Percentiles rank a stretch among this genome's conserved stretches.
These are phyloP conservation scores for Neurospora tetrasperma DNA, from an alignment of 495 filamentous ascomycete species.

Conservation along the genomic window DNA sequence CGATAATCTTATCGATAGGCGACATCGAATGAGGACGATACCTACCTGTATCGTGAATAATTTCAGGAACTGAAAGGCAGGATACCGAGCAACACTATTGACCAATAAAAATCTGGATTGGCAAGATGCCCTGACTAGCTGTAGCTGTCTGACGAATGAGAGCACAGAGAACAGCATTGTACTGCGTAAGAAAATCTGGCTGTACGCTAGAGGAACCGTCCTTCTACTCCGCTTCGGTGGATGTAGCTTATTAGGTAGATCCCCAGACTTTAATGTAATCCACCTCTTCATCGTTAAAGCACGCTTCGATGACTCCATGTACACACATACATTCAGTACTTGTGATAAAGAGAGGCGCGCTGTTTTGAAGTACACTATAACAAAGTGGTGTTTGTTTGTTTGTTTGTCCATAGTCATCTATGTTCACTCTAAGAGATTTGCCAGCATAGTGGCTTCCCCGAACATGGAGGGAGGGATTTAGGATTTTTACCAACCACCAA, in stretches of 20 bases:
- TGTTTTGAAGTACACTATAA: background rate
- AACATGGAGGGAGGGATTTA: background rate
- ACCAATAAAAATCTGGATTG: background rate
- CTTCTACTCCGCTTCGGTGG: too few relatives aligned
- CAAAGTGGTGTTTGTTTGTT: background rate
- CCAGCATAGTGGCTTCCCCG: background rate
- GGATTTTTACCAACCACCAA: background rate
- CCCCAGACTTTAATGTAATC: background rate
- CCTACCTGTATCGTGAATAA: background rate
- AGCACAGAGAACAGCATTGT: background rate
- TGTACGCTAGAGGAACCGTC: too few relatives aligned
- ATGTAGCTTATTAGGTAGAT: background rate
- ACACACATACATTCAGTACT: background rate
- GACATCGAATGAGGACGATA: background rate
- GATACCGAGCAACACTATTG: background rate
- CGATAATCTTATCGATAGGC: background rate
- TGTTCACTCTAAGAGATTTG: background rate
- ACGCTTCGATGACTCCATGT: background rate
- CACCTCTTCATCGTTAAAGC: background rate
- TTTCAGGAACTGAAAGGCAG: background rate
- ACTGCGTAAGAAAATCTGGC: too few relatives aligned
- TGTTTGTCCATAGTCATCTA: background rate
- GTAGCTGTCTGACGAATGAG: background rate
- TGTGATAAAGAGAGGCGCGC: background rate
- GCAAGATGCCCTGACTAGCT: background rate